Base-by-base conservation (phyloP, 768 basidiomycete species). In the Panus rudis region DNA sequence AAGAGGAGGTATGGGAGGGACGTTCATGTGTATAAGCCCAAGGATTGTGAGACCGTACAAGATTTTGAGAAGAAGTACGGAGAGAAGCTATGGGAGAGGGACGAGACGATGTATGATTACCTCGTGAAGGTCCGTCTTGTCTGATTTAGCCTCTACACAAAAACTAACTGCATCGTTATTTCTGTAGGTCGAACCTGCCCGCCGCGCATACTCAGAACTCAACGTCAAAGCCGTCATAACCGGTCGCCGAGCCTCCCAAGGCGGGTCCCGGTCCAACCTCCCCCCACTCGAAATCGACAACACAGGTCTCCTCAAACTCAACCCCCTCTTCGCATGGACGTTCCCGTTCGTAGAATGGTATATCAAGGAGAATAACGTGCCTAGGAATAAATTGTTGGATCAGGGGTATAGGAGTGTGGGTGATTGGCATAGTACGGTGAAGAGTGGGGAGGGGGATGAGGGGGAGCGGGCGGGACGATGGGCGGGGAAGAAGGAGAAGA, bases 401-500 rank as follows among this genome's bases (percentile, higher is more conserved):
- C 79, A 91, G 59, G 96, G 96, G 3, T 99, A 98, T 69, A 84
- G 82, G 54, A 92, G 89, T 57, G 80, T 99, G 49, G 96, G 96
- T 3, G 96, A 99, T 64, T 94, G 93, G 88, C 96, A 99, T 65
- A 93, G 90, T 49, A 99, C 96, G 0, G 63, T 61, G n/a, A 77
- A 77, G 52, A 81, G 80, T 47, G 81, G 76, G 0, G 69, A 67
- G 7, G 76, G 84, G 31, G 89, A 89, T 47, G 64, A 60, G 0
- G 76, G 73, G 4, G 96, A 99, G 65, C 76, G 96, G 20, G 81
- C 84, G 2, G 94, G 94, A 1, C 68, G 96, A 42, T 99, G 96
- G 96, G 81, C 84, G 2, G 90, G 87, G 5, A 83, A 75, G 59
- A 71, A 73, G 47, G 68, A 68, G 31, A 99, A 98, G 73, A 90